Percentiles rank a stretch among this genome's conserved stretches.
Evolutionary conservation across 2,329 filamentous ascomycete genomes (phyloP).

Genomic region (Berkeleyomyces rouxiae): DNA sequence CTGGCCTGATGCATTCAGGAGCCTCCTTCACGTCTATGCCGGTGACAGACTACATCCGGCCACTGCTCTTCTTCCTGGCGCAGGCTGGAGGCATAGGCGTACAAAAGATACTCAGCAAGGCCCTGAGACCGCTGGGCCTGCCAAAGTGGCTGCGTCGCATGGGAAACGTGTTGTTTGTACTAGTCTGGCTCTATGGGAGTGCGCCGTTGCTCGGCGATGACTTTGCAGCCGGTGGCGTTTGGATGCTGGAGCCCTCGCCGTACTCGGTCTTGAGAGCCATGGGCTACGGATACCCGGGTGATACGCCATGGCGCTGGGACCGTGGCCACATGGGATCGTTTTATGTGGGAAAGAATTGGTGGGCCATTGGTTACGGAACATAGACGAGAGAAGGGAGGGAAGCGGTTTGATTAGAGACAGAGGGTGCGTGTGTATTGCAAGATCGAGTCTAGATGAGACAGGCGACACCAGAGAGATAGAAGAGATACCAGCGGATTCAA

Average conservation of each 20-base stretch:
- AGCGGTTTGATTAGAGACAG: not conserved
- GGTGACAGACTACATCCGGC: slow-evolving; percentile 30
- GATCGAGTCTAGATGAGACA: not conserved
- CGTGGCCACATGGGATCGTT: slow-evolving; percentile 33
- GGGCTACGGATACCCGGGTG: slow-evolving; percentile 42
- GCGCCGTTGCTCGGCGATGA: slow-evolving; percentile 56
- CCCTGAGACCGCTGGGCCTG: slow-evolving; percentile 17
- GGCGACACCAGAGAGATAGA: not conserved
- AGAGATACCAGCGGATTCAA: not conserved
- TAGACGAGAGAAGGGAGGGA: not conserved
- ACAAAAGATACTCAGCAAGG: slow-evolving; percentile 29
- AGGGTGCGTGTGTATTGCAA: not conserved
- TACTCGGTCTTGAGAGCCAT: slow-evolving; percentile 52
- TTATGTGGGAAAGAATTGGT: slow-evolving; percentile 47
- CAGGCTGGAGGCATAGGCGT: slow-evolving; percentile 49
- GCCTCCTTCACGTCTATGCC: slow-evolving; percentile 54
- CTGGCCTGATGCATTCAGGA: slow-evolving; percentile 51
- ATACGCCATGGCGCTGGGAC: slow-evolving; percentile 53
- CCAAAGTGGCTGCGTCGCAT: slow-evolving; percentile 31
- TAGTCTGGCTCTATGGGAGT: slow-evolving; percentile 53
- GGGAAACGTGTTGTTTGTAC: slow-evolving; percentile 45
- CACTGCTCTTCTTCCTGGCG: slow-evolving; percentile 53
- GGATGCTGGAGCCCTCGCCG: slow-evolving; percentile 70
- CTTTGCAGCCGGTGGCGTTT: slow-evolving; percentile 55
- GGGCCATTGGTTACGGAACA: slow-evolving; percentile 27